Conservation (phyloP, 2,329 filamentous ascomycete genomes). For the Dryadomyces sulphureus region DNA sequence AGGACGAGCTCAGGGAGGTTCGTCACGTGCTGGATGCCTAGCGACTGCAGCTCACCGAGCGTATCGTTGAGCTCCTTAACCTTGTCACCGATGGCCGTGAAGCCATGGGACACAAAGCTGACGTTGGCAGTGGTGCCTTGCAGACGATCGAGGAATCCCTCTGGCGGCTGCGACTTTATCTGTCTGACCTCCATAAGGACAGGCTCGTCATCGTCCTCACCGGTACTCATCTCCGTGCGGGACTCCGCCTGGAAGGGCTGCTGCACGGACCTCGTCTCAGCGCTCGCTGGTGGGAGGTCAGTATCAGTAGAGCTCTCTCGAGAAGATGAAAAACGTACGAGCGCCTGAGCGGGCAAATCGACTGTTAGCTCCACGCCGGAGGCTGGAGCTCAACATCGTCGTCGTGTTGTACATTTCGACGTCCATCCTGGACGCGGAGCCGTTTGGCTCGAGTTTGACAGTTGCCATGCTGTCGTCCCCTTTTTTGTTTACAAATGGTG, state of each 20-base stretch:
- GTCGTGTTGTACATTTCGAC: not conserved
- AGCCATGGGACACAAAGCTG: constrained; percentile 23
- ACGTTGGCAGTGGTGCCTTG: constrained; percentile 5
- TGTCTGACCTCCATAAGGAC: constrained; percentile 16
- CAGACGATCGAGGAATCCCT: not conserved
- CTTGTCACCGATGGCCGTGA: constrained; percentile 42
- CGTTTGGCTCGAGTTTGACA: not conserved
- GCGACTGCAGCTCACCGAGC: constrained; percentile 51
- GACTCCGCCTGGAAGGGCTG: not conserved
- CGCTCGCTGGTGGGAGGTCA: constrained; percentile 14
- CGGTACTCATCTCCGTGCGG: constrained; percentile 2
- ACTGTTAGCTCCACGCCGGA: no score
- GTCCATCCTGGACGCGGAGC: not conserved
- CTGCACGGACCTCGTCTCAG: constrained; percentile 11
- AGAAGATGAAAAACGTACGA: constrained; percentile 10
- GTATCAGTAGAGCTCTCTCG: not conserved
- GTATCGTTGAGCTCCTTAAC: constrained; percentile 51
- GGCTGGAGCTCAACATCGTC: not conserved
- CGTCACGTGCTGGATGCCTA: constrained; percentile 58
- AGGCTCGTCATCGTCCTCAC: constrained; percentile 12
- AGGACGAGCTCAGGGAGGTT: constrained; percentile 67
- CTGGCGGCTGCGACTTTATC: constrained; percentile 1
- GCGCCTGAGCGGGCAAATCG: constrained; percentile 10
- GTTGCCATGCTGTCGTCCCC: not conserved
- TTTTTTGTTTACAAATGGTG: not conserved